Conservation (phyloP, 192 early-diverging fungal species). For the Chytriomyces sp. region DNA sequence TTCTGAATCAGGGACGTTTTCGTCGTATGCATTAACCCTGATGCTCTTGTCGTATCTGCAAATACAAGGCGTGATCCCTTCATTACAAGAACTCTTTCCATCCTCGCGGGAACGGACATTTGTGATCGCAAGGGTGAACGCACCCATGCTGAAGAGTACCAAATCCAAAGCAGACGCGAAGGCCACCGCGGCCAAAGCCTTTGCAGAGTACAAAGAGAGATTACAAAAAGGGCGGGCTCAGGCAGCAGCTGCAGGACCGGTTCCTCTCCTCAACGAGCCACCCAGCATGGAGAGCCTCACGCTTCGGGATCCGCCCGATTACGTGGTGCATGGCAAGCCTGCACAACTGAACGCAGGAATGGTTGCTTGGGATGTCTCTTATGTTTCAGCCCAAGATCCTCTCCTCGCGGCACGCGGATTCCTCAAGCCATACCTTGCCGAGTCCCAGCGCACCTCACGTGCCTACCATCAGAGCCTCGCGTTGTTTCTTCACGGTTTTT, state of each 20-base stretch:
- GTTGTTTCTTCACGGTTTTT: constrained; percentile 39
- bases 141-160: constrained; percentile 2
- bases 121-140: constrained; percentile 11
- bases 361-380: constrained; percentile 35
- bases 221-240: not conserved
- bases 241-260: not conserved
- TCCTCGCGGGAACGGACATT: not conserved
- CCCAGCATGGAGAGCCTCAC: not conserved
- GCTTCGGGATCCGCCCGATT: not conserved
- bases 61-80: constrained; percentile 38
- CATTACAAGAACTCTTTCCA: constrained; percentile 39
- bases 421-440: not conserved
- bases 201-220: constrained; percentile 4
- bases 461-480: constrained; percentile 20
- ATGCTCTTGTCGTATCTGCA: constrained; percentile 53
- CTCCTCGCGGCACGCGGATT: not conserved
- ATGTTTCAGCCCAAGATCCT: constrained; percentile 17
- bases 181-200: not conserved
- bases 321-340: not conserved
- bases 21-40: constrained; percentile 48
- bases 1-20: constrained; percentile 41
- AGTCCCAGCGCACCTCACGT: not conserved
- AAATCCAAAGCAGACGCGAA: constrained; percentile 20
- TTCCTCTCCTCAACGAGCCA: too few relatives aligned
- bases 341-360: constrained; percentile 5